Evolutionary conservation across 2,329 filamentous ascomycete genomes (phyloP).

Genomic region (Shiraia bambusicola): DNA sequence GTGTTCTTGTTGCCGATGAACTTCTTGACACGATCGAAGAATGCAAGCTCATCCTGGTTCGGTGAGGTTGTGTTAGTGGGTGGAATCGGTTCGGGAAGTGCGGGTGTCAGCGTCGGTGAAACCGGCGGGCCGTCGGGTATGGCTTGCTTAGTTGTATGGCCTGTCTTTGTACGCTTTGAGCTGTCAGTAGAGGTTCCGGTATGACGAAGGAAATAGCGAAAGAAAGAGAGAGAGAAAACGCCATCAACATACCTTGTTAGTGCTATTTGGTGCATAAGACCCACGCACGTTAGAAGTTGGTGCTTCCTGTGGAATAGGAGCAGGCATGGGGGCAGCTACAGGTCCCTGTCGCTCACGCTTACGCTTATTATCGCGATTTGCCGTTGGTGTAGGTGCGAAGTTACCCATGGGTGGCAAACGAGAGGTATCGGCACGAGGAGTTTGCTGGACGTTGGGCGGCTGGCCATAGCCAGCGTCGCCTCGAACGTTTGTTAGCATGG

Average conservation of each 20-base stretch:
- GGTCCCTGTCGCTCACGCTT: conserved; percentile 70
- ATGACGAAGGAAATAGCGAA: conserved; percentile 3
- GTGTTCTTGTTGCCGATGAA: conserved; percentile 88
- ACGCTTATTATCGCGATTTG: conserved; percentile 80
- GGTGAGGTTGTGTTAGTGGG: conserved; percentile 73
- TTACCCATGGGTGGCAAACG: conserved; percentile 88
- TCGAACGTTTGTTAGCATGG: conserved; percentile 64
- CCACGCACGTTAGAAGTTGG: conserved; percentile 36
- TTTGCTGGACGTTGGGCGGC: conserved; percentile 50
- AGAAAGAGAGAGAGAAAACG: conserved; percentile 7
- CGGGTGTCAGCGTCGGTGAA: conserved; percentile 84
- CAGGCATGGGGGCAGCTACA: conserved; percentile 40
- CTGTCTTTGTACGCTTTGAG: conserved; percentile 70
- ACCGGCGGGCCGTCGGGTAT: conserved; percentile 62
- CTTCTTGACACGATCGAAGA: conserved; percentile 97
- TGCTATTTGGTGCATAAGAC: conserved; percentile 29
- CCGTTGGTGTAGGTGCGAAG: conserved; percentile 81
- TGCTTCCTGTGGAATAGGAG: conserved; percentile 36
- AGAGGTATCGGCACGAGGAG: conserved; percentile 48
- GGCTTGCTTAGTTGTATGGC: conserved; percentile 61
- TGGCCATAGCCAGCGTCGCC: conserved; percentile 53
- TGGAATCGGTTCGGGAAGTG: conserved; percentile 82
- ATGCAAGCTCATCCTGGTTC: conserved; percentile 80
- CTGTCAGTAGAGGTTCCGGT: conserved; percentile 11
- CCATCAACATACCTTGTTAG: conserved; percentile 34